Conservation (phyloP, 257 asterid genomes). For the Nicotiana obtusifolia region DNA sequence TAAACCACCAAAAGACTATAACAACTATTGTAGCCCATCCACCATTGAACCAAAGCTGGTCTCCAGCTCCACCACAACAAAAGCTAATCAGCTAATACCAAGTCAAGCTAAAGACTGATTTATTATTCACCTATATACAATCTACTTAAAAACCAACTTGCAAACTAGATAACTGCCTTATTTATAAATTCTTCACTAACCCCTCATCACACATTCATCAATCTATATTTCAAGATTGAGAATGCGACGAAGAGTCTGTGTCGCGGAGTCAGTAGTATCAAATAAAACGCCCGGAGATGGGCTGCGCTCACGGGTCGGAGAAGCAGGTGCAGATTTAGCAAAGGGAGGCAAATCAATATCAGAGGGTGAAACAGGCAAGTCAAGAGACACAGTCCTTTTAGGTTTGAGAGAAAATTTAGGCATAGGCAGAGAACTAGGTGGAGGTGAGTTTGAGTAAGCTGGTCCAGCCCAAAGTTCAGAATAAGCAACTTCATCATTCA, state of each 20-base stretch:
- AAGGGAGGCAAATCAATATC: constrained; percentile 39
- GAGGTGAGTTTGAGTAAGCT: constrained; percentile 86
- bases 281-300: constrained; percentile 34
- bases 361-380: constrained; percentile 41
- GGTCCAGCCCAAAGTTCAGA: constrained; percentile 99
- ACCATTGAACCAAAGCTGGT: constrained; percentile 24
- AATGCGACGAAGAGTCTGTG: constrained; percentile 88
- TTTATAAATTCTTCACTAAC: constrained; percentile 36
- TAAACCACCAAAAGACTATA: background rate
- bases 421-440: constrained; percentile 91
- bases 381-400: constrained; percentile 75
- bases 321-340: constrained; percentile 78
- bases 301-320: constrained; percentile 63
- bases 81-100: constrained; percentile 13
- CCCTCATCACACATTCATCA: constrained; percentile 37
- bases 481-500: constrained; percentile 32
- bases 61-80: constrained; percentile 16
- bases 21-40: background rate
- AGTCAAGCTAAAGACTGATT: constrained; percentile 24
- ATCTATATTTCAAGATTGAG: constrained; percentile 78
- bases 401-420: constrained; percentile 72
- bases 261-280: constrained; percentile 61
- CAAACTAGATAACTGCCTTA: constrained; percentile 30
- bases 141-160: constrained; percentile 25
- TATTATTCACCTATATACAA: constrained; percentile 47